Base-by-base conservation (phyloP, 164 flowering plant species). In the Vitis rotundifolia region DNA sequence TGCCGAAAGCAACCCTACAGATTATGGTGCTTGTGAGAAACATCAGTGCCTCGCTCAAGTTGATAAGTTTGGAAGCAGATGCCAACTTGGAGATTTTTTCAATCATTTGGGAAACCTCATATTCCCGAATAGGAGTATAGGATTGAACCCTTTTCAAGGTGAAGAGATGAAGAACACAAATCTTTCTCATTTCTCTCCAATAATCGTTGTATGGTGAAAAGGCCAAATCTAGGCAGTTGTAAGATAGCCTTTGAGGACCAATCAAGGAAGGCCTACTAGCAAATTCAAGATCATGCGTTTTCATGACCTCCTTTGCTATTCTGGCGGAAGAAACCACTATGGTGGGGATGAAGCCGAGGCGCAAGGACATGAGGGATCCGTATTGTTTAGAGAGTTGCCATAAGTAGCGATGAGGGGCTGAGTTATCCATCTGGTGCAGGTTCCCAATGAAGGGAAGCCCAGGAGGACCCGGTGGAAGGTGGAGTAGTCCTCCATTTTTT, bases 291-390 rank as follows among this genome's bases (percentile, higher is more conserved):
- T 73, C 77, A 18, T 77, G 72, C 2, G 26, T 66, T 60, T 73
- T 73, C 57, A 76, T 26, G 22, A 70, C 64, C 53, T 73, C 76
- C 47, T 48, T 56, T 15, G 80, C 79, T 0, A 56, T 49, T 52
- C 49, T 37, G 1, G 79, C 76, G 0, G 79, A 76, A 18, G 79
- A 72, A 14, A 76, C 68, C 13, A 77, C 68, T 1, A 77, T 59
- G 11, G 70, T 65, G 3, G 73, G 79, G 3, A 59, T 65, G 9
- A 16, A 44, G 31, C 79, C 79, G 11, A 77, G 73, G 58, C 58
- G 50, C 37, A 77, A 19, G 11, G 63, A 57, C 63, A 77, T 59
- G 52, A 77, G 47, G 2, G 77, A 77, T 2, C 80, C 77, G 63
- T 70, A 67, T 9, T 19, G 67, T 5, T 59, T 22, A 0, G 72